Percentiles rank a stretch among this genome's conserved stretches.
Evolutionary conservation across 2,329 filamentous ascomycete genomes (phyloP).

Genomic region (Aureobasidium musti): DNA sequence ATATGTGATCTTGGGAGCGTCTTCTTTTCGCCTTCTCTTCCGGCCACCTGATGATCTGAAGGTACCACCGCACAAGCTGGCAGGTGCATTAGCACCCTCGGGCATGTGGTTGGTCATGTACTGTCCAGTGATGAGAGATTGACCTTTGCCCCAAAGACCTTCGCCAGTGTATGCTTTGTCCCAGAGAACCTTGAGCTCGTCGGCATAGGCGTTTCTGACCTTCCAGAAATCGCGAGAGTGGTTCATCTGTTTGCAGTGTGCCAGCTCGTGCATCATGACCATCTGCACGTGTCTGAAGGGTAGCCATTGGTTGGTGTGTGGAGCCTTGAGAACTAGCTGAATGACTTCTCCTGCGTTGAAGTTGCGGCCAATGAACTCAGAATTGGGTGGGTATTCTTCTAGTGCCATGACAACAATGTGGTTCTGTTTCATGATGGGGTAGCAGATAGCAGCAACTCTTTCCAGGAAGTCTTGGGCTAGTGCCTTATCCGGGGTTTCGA

Average conservation of each 20-base stretch:
- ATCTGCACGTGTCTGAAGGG: constrained; percentile 84
- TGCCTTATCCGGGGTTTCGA: constrained; percentile 57
- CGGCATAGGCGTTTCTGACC: constrained; percentile 71
- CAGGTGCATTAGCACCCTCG: constrained; percentile 43
- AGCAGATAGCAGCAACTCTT: constrained; percentile 77
- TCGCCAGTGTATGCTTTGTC: constrained; percentile 71
- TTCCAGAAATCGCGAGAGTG: constrained; percentile 80
- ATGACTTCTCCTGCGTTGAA: constrained; percentile 89
- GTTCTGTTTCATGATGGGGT: constrained; percentile 58
- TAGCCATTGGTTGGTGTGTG: constrained; percentile 64
- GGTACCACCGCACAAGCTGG: constrained; percentile 79
- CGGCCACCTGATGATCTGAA: constrained; percentile 60
- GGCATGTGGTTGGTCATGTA: constrained; percentile 65
- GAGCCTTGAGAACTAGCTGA: constrained; percentile 76
- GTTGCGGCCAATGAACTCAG: constrained; percentile 82
- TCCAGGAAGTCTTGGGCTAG: constrained; percentile 71
- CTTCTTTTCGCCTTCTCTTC: constrained; percentile 58
- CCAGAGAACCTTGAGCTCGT: constrained; percentile 72
- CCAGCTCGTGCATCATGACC: constrained; percentile 93
- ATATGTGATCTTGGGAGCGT: constrained; percentile 55
- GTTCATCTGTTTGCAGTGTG: constrained; percentile 91
- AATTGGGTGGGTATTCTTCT: constrained; percentile 79
- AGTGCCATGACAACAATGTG: constrained; percentile 56
- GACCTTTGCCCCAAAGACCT: constrained; percentile 77
- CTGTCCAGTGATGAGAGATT: constrained; percentile 61